Evolutionary conservation across 805 yeast species (phyloP).

Genomic region (Yarrowia sp.): DNA sequence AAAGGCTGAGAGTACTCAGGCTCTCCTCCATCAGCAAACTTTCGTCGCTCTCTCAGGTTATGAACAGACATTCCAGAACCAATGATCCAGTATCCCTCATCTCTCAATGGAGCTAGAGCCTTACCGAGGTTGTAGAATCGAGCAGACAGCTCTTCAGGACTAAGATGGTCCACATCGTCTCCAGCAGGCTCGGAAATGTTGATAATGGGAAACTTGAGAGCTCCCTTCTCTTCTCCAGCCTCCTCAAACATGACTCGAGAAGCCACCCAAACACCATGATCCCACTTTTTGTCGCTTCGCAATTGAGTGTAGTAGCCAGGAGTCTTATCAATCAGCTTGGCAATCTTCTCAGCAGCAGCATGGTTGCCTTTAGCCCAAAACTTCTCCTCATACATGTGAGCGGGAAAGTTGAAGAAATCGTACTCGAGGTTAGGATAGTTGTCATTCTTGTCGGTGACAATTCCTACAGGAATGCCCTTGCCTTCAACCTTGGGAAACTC

Average conservation of each 20-base stretch:
- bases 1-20: conserved; percentile 55
- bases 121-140: conserved; percentile 52
- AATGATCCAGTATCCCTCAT: conserved; percentile 52
- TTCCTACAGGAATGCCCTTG: conserved; percentile 21
- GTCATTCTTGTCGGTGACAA: conserved; percentile 11
- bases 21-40: conserved; percentile 32
- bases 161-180: conserved; percentile 40
- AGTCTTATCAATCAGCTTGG: conserved; percentile 41
- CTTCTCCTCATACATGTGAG: conserved; percentile 57
- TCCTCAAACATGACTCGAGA: conserved; percentile 64
- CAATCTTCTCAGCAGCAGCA: conserved; percentile 47
- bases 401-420: conserved; percentile 74
- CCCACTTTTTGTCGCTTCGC: conserved; percentile 57
- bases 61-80: conserved; percentile 82
- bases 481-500: conserved; percentile 8
- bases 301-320: conserved; percentile 48
- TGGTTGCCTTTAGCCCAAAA: conserved; percentile 53
- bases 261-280: conserved; percentile 85
- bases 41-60: conserved; percentile 56
- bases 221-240: conserved; percentile 35
- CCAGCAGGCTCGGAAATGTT: conserved; percentile 43
- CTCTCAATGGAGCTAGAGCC: conserved; percentile 51
- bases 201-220: conserved; percentile 43
- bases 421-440: conserved; percentile 48
- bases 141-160: conserved; percentile 34